Conservation (phyloP, 306 rosid species). For the Fragaria nilgerrensis region DNA sequence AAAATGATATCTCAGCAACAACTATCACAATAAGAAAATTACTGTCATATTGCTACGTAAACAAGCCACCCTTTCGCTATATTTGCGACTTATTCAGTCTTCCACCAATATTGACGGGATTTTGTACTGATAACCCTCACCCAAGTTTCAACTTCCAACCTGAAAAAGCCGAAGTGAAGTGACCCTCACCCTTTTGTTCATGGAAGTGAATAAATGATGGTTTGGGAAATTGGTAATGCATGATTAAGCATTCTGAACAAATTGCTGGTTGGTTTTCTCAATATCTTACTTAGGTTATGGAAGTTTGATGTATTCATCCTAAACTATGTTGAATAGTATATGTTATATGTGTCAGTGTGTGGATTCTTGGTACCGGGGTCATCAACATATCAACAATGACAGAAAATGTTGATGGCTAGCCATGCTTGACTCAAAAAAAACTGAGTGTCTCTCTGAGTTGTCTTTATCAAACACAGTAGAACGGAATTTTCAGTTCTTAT, state of each 20-base stretch:
- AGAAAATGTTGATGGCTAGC: constrained; percentile 7
- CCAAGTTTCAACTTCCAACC: no score
- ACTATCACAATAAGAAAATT: no score
- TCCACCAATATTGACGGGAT: no score
- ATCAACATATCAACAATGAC: background rate
- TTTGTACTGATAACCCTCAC: no score
- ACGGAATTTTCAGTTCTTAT: background rate
- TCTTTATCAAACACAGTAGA: constrained; percentile 16
- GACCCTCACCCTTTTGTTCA: no score
- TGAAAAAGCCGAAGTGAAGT: no score
- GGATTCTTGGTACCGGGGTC: background rate
- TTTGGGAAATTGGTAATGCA: background rate
- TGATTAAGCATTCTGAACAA: background rate
- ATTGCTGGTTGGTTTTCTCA: background rate
- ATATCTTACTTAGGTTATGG: background rate
- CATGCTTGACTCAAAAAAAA: background rate
- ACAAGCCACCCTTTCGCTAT: no score
- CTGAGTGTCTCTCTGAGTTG: background rate
- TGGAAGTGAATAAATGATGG: background rate
- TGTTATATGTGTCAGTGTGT: background rate
- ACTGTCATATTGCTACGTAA: no score
- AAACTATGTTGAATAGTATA: background rate
- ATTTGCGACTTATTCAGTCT: no score
- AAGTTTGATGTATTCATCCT: background rate
- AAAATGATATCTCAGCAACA: no score